Conservation (phyloP, 345 rosid genomes). For the Citrus trifoliata region DNA sequence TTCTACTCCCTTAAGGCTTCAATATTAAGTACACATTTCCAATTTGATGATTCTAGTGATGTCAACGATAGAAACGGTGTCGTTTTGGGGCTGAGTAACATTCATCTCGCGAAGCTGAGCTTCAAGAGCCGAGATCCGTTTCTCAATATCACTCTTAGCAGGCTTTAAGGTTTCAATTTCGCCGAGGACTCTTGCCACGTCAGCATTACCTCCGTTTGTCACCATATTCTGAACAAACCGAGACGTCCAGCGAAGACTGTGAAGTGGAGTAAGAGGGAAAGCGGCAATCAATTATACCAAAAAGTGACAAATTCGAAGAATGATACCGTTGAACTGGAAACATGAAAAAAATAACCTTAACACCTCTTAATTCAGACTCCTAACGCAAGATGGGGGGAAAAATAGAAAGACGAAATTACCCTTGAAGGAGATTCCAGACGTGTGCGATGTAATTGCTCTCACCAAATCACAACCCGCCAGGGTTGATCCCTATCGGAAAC, state of each 20-base stretch:
- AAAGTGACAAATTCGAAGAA: neutral
- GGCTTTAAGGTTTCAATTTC: conserved; percentile 50
- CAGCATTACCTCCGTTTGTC: conserved; percentile 18
- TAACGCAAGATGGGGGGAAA: neutral
- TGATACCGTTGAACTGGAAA: neutral
- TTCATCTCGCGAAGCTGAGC: conserved; percentile 49
- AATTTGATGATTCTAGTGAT: neutral
- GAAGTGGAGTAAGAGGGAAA: neutral
- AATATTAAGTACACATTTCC: neutral
- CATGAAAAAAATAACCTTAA: neutral
- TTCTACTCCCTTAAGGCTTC: neutral
- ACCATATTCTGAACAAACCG: conserved; percentile 27
- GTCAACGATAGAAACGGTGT: conserved; percentile 12
- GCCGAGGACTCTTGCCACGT: conserved; percentile 24
- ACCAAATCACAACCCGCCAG: neutral
- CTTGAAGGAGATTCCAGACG: neutral
- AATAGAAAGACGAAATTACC: neutral
- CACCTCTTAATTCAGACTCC: neutral
- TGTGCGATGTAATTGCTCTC: neutral
- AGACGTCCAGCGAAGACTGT: neutral
- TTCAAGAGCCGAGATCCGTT: conserved; percentile 59
- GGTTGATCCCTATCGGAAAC: neutral
- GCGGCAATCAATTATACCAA: too few species aligned
- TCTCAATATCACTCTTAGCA: conserved; percentile 52
- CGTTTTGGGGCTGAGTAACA: conserved; percentile 7